Base-by-base conservation (phyloP, 2,329 filamentous ascomycete species). In the Curvularia sp. region DNA sequence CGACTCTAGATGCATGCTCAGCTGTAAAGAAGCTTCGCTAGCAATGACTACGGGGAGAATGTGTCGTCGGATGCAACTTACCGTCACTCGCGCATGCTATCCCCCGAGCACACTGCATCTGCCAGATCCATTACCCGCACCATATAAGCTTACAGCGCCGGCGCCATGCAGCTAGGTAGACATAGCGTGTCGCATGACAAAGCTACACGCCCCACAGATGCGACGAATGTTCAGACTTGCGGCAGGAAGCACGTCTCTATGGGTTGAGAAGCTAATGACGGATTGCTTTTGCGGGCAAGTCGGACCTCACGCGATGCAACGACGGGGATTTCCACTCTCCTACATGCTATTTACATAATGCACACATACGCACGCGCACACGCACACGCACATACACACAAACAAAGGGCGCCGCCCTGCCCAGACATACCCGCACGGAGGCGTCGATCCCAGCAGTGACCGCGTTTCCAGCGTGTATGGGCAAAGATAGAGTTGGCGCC, bases 371-470 rank as follows among this genome's bases (percentile, higher is more conserved):
- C 35, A 38, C 35, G 5, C 13, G 8, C 35, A 38, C 5, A 9
- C 35, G 4, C 35, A 38, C 35, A 7, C 13, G 8, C 35, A 38
- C 5, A 9, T 6, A 38, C 33, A 5, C 31, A 35, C 13, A 35
- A 4, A 35, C 35, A 24, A 49, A 59, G 58, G 59, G 56, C 61
- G 59, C 62, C 48, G 61, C 59, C 56, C 49, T 62, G 55, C 62
- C 62, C 71, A 75, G 73, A 73, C 72, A 64, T 71, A 71, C 65
- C 71, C 71, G 72, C 64, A 58, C 64, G 62, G 60, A 60, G 56
- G 64, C 57, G 70, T 70, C 67, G 73, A 76, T 76, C 73, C 61
- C 53, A 64, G 61, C 60, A 55, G 65, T 64, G 65, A 62, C 63
- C 64, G 61, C 58, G 53, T 56, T 56, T 51, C 46, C 49, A 58